These are phyloP conservation scores for Chaetomiaceae sp. DNA, from an alignment of 2,329 filamentous ascomycete genomes.

Conservation along the genomic window DNA sequence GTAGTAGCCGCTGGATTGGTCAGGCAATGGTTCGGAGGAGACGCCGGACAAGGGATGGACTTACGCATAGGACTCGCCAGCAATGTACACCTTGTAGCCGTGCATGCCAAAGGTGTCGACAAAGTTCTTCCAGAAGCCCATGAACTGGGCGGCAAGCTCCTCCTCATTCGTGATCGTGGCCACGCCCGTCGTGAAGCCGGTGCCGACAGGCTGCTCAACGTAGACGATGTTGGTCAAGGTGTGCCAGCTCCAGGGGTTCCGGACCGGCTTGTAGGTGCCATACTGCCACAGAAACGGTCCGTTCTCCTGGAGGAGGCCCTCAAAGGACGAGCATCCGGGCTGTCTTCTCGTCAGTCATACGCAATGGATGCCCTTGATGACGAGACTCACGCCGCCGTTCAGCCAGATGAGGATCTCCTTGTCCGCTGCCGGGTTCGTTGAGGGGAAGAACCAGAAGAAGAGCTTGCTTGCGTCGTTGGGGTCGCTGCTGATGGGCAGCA, in stretches of 20 bases:
- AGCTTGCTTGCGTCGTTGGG: conserved; percentile 44
- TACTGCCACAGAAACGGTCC: conserved; percentile 68
- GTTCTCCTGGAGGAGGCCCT: conserved; percentile 71
- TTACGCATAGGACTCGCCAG: conserved; percentile 65
- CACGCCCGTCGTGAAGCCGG: conserved; percentile 64
- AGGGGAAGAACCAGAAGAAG: conserved; percentile 66
- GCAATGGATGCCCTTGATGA: too few species aligned
- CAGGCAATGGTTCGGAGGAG: background rate
- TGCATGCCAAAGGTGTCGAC: conserved; percentile 65
- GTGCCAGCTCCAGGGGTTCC: conserved; percentile 69
- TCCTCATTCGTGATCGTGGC: conserved; percentile 61
- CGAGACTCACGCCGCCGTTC: conserved; percentile 46
- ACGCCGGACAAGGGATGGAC: conserved; percentile 2
- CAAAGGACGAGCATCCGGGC: conserved; percentile 58
- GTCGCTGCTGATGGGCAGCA: conserved; percentile 52
- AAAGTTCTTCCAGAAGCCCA: conserved; percentile 77
- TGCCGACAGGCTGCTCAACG: conserved; percentile 64
- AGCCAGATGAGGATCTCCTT: conserved; percentile 62
- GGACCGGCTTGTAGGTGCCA: conserved; percentile 61
- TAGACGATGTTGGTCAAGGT: conserved; percentile 74
- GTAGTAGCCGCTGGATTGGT: conserved; percentile 46
- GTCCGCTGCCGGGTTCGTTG: conserved; percentile 43
- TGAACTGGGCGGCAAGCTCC: conserved; percentile 66
- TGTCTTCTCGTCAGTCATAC: conserved; percentile 20
- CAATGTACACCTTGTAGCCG: conserved; percentile 65